Evolutionary conservation across 1,139 yeast species (phyloP), one percentile per base, ranked within the genome.

Genomic region (Williopsis jadinii): DNA sequence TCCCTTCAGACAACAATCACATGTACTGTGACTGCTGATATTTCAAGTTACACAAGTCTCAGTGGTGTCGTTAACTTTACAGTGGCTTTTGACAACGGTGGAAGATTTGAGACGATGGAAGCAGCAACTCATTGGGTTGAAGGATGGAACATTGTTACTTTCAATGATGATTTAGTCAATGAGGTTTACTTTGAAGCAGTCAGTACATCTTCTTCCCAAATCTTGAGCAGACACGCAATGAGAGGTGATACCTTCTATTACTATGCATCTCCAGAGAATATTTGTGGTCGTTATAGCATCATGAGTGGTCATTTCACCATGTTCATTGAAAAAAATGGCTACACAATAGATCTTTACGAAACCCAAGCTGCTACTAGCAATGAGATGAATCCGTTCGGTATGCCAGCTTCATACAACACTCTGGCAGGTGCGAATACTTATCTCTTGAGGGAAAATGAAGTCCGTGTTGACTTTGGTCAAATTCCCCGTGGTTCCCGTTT

Each of bases 81-180:
- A 11, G 36, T 44, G n/a, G 43, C 42, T 9, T 41, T 46, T 12
- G 47, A 46, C 32, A 41, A 41, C 31, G 49, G 49, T 41, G 49
- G 36, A 5, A 40, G 46, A 38, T 14, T 8, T 2, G 37, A 36
- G n/a, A 40, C 45, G 6, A 30, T 35, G 4, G 32, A 30, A 6
- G 39, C 45, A n/a, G 45, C 49, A 12, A 24, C 14, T 11, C 36
- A 24, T 8, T 46, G 49, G 49, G 27, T 11, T 12, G 14, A 34
- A 3, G 49, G 49, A 4, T 8, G 31, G n/a, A 46, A 46, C 41
- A 38, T 38, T 11, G 39, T 47, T 26, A 40, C 41, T 11, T 47
- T 44, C 44, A 47, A 45, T 35, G 38, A 32, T 11, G 31, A 42
- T n/a, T 35, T 47, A 13, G 13, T 39, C 11, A 11, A 30, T 10